These are phyloP conservation scores for Phytophthora brassicae DNA, from an alignment of 352 stramenopile genomes.

Conservation along the genomic window DNA sequence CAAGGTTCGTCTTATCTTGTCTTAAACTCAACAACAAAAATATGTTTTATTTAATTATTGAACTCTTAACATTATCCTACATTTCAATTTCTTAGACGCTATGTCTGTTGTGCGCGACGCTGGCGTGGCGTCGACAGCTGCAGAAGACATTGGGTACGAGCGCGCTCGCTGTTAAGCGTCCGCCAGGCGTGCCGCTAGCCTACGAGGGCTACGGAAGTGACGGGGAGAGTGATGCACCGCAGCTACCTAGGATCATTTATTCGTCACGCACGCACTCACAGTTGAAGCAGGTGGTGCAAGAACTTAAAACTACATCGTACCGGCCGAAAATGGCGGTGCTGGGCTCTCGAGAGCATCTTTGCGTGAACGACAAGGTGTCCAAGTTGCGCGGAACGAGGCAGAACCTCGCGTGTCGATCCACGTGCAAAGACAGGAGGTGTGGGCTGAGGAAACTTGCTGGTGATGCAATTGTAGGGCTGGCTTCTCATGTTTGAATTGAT, in stretches of 20 bases:
- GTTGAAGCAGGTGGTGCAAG: constrained; percentile 96
- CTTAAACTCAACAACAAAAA: too few relatives aligned
- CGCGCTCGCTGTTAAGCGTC: background rate
- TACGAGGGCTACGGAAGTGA: constrained; percentile 59
- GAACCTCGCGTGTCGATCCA: constrained; percentile 84
- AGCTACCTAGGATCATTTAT: constrained; percentile 95
- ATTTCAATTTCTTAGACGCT: constrained; percentile 86
- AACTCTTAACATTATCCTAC: too few relatives aligned
- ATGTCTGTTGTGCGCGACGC: constrained; percentile 93
- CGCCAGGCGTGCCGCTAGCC: constrained; percentile 22
- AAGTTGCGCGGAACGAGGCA: constrained; percentile 83
- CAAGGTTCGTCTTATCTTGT: constrained; percentile 79
- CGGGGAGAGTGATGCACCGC: constrained; percentile 36
- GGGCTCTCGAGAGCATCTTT: constrained; percentile 96
- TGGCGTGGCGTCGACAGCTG: constrained; percentile 92
- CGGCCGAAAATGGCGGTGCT: constrained; percentile 87
- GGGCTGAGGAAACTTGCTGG: background rate
- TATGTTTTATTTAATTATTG: background rate
- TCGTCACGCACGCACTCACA: constrained; percentile 98
- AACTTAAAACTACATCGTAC: constrained; percentile 96
- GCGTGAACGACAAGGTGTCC: constrained; percentile 94
- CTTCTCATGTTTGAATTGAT: background rate
- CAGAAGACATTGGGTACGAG: constrained; percentile 48
- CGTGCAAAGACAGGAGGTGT: constrained; percentile 90
- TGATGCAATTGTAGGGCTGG: background rate